Evolutionary conservation across 163 green algal species (phyloP).

Genomic region (Scenedesmus sp.): DNA sequence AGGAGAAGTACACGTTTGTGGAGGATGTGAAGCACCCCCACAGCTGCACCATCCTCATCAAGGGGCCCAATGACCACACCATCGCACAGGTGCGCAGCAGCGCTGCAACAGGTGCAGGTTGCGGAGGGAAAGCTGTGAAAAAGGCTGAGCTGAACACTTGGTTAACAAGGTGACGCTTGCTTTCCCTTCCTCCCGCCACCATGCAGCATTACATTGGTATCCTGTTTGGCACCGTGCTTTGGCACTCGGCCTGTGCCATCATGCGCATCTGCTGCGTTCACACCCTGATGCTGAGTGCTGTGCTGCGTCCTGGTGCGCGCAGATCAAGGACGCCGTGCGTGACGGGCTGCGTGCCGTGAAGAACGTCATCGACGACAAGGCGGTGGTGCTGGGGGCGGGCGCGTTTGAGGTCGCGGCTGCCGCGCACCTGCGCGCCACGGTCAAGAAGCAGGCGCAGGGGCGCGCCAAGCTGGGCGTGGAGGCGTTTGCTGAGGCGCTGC

Average conservation of each 20-base stretch:
- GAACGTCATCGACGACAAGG: constrained; percentile 95
- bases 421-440: constrained; percentile 84
- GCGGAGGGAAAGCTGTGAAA: too few species aligned
- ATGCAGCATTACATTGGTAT: too few species aligned
- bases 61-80: constrained; percentile 94
- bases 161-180: too few species aligned
- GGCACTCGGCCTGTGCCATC: too few species aligned
- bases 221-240: not conserved
- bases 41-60: constrained; percentile 98
- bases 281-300: not conserved
- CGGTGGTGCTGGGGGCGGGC: constrained; percentile 88
- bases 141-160: too few species aligned
- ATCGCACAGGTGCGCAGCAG: constrained; percentile 93
- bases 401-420: constrained; percentile 96
- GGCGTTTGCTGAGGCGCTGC: constrained; percentile 96
- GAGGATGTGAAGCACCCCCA: constrained; percentile 93
- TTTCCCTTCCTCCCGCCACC: too few species aligned
- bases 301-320: constrained; percentile 27
- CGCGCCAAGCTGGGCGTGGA: constrained; percentile 97
- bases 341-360: constrained; percentile 98
- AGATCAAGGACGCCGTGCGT: constrained; percentile 98
- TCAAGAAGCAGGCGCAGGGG: constrained; percentile 78
- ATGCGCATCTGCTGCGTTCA: not conserved
- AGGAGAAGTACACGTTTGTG: constrained; percentile 99
- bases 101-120: not conserved